Evolutionary conservation across 2,329 filamentous ascomycete species (phyloP), one percentile per base, ranked within the genome.

Genomic region (Lachnellula cervina): DNA sequence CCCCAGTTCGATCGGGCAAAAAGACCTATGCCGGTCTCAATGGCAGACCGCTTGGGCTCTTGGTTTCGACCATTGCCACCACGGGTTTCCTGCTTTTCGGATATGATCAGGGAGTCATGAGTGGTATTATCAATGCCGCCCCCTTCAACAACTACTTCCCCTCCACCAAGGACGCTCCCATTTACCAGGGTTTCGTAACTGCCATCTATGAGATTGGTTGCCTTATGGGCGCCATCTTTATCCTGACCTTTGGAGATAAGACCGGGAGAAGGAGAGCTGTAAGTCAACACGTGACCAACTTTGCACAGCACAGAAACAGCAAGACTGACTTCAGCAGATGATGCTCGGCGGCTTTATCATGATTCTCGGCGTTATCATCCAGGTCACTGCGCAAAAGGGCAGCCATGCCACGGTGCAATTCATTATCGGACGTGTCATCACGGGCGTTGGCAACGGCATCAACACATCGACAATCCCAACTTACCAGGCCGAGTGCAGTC

Each of bases 81-180:
- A 83, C 84, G 51, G 90, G 90, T 53, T 90, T 95, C 44, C 91
- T 95, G 66, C 77, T 95, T 17, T 95, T 95, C 67, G 89, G 89
- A 63, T 94, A 93, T 76, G 89, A 94, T 71, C 89, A 94, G 37
- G 37, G 89, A 67, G 89, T 94, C 62, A 93, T 93, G 89, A 90
- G 87, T 59, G 81, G 81, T 62, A 81, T 82, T 60, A 86, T 87
- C 65, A 85, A 82, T 78, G 80, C 74, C 44, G 73, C 69, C n/a
- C 56, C 66, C 71, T 99, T 99, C 72, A 89, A 87, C 71, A 82
- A 89, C 70, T 96, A 96, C 72, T 97, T 97, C 65, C 77, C 79
- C 4, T 68, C 75, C 77, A 91, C 69, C 83, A 96, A 62, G 35
- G 48, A 62, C 13, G 49, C 66, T 48, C 65, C 66, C 3, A 60